These are phyloP conservation scores for Saccharomyces uvarum DNA, from an alignment of 1,139 yeast genomes.

Conservation along the genomic window DNA sequence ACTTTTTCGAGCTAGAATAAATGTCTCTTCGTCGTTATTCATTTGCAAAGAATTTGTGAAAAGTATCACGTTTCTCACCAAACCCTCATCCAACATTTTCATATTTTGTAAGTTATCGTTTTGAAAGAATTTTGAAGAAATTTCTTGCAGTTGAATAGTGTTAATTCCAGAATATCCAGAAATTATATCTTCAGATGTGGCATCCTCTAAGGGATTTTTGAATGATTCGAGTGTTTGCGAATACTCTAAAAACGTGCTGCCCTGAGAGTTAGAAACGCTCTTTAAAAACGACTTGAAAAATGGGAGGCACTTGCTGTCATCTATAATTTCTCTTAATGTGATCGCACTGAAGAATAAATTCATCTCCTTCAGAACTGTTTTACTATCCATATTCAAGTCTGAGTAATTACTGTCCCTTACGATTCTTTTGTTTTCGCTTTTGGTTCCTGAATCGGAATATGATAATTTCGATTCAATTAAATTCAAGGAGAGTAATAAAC, in stretches of 20 bases:
- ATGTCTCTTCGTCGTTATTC: conserved; percentile 8
- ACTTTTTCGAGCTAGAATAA: conserved; percentile 45
- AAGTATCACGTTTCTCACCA: conserved; percentile 14
- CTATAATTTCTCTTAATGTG: conserved; percentile 15
- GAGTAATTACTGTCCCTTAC: conserved; percentile 36
- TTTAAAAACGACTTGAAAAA: conserved; percentile 17
- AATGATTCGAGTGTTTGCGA: conserved; percentile 64
- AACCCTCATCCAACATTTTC: conserved; percentile 14
- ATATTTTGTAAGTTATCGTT: conserved; percentile 11
- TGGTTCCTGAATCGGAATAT: conserved; percentile 8
- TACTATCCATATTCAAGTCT: conserved; percentile 4
- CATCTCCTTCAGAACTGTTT: conserved; percentile 12
- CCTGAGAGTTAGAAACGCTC: conserved; percentile 8
- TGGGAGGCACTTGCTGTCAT: conserved; percentile 12
- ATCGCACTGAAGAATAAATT: conserved; percentile 14
- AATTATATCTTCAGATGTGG: conserved; percentile 27
- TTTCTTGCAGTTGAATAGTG: conserved; percentile 8
- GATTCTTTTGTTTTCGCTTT: not conserved
- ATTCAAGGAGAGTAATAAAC: conserved; percentile 32
- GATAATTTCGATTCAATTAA: conserved; percentile 32
- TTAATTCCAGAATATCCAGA: conserved; percentile 12
- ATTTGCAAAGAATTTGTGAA: conserved; percentile 4
- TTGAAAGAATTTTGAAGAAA: conserved; percentile 12
- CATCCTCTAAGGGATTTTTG: conserved; percentile 64
- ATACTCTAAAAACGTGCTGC: conserved; percentile 38